Evolutionary conservation across 2,329 filamentous ascomycete species (phyloP).

Genomic region (Shiraia sp.): DNA sequence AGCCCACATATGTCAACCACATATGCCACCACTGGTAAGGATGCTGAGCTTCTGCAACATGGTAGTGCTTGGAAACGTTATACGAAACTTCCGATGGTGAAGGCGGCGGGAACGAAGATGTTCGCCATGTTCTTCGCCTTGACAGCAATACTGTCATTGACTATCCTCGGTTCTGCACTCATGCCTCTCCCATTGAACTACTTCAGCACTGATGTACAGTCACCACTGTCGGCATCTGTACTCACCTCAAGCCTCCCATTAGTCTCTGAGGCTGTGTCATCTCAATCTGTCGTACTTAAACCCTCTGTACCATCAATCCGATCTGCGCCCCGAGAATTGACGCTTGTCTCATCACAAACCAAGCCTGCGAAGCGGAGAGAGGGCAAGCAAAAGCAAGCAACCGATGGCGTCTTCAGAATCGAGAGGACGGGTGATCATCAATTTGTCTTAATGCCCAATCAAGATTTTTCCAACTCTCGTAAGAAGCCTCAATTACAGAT

Average conservation of each 20-base stretch:
- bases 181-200: constrained; percentile 13
- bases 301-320: constrained; percentile 5
- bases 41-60: constrained; percentile 4
- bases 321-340: constrained; percentile 20
- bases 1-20: constrained; percentile 24
- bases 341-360: constrained; percentile 12
- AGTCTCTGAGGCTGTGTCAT: constrained; percentile 4
- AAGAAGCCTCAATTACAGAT: constrained; percentile 56
- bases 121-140: constrained; percentile 17
- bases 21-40: constrained; percentile 1
- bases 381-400: constrained; percentile 21
- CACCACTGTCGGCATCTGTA: constrained; percentile 5
- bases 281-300: constrained; percentile 2
- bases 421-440: constrained; percentile 59
- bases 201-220: constrained; percentile 5
- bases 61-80: constrained; percentile 7
- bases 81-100: constrained; percentile 2
- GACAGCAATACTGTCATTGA: constrained; percentile 19
- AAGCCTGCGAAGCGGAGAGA: constrained; percentile 9
- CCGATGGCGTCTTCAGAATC: constrained; percentile 54
- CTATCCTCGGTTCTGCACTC: constrained; percentile 16
- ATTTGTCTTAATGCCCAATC: constrained; percentile 56
- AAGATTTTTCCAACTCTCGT: constrained; percentile 43
- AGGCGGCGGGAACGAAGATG: constrained; percentile 3
- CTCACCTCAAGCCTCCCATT: constrained; percentile 6